Evolutionary conservation across 176 grass and related monocot species (phyloP), one percentile per base, ranked within the genome.

Genomic region (Triticum dicoccoides): DNA sequence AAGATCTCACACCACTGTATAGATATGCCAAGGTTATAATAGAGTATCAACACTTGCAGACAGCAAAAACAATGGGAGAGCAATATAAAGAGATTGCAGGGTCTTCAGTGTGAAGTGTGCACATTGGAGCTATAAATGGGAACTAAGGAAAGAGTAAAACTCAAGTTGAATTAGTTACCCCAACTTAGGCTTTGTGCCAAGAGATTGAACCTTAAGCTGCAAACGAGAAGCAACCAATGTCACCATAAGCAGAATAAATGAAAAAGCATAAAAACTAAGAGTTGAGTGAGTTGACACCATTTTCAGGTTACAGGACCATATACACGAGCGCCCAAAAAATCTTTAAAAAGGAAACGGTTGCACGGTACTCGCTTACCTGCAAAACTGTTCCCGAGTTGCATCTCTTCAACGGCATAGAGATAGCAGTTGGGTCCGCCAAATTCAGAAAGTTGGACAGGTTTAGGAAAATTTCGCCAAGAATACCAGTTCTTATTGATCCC

Each of bases 201-300:
- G 80, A 76, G 89, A 96, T 75, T 96, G 97, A 91, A 99, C 84
- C 69, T 93, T 99, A 56, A 99, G 89, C 97, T 99, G 94, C 90
- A 96, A 0, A 77, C 65, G 7, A 73, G 66, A 62, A 30, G 37
- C 5, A 85, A 82, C 14, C 3, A 30, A 82, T 13, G 7, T 67
- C 64, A 90, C 18, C 64, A 73, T 78, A 58, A 70, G n/a, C 13
- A 38, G 21, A 51, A 61, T 30, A 62, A 61, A 84, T 41, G 10
- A 33, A 47, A 27, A 78, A 69, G 39, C 4, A 84, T 30, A 7
- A 63, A 32, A 56, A 33, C 45, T 66, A 69, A 29, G 20, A 66
- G 45, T 35, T 35, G 72, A 76, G 20, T 7, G 29, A 65, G 61
- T 47, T 20, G 8, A 30, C 44, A 49, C 61, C 51, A 54, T 18